Evolutionary conservation across 2,329 filamentous ascomycete genomes (phyloP).

Genomic region (Aureobasidium sp.): DNA sequence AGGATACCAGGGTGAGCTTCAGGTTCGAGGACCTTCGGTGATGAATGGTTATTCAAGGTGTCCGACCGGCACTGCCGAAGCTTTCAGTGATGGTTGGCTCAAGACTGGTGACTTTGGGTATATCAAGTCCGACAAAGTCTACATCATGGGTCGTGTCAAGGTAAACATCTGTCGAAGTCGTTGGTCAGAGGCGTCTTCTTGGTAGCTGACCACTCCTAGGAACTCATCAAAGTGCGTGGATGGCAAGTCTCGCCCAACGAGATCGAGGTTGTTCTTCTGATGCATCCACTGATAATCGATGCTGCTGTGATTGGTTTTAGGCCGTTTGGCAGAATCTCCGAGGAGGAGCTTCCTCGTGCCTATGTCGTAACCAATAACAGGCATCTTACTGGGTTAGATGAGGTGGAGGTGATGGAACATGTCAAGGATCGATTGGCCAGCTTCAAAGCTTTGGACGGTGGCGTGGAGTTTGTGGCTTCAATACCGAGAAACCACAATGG

Average conservation of each 20-base stretch:
- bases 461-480: not conserved
- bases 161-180: not conserved
- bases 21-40: conserved; percentile 33
- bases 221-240: conserved; percentile 32
- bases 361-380: not conserved
- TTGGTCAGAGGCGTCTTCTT: not conserved
- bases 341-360: not conserved
- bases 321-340: not conserved
- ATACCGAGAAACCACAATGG: not conserved
- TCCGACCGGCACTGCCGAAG: conserved; percentile 28
- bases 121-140: conserved; percentile 23
- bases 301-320: conserved; percentile 18
- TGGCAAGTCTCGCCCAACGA: conserved; percentile 30
- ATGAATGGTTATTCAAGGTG: conserved; percentile 28
- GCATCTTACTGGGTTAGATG: not conserved
- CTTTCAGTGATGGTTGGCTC: not conserved
- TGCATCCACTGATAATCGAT: conserved; percentile 23
- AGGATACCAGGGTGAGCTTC: conserved; percentile 32
- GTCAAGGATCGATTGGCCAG: not conserved
- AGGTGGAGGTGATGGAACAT: not conserved
- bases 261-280: conserved; percentile 26
- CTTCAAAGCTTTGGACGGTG: not conserved
- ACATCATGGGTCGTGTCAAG: conserved; percentile 20
- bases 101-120: not conserved
- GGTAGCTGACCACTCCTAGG: conserved; percentile 23